phyloP scores from a whole-genome alignment of 331 rosid species.

The Arachis monticola region DNA sequence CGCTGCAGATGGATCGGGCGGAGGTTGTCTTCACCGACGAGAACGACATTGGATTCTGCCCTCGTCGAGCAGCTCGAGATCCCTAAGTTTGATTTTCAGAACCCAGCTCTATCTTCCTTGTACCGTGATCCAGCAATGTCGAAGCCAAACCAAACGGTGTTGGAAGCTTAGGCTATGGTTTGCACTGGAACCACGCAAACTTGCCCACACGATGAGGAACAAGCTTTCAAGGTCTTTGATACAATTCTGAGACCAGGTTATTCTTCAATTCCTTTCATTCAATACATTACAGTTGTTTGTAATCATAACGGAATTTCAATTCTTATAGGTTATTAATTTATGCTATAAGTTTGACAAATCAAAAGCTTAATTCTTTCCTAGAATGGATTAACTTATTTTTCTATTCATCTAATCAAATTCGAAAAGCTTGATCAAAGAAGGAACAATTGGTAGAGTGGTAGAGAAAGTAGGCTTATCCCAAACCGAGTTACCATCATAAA shows the following conservation, averaged over 20 bases:
- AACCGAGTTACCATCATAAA: too few relatives aligned
- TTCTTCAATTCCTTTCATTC: not conserved
- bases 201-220: slow-evolving; percentile 77
- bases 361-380: not conserved
- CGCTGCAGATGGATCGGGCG: slow-evolving; percentile 40
- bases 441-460: too few relatives aligned
- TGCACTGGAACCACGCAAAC: slow-evolving; percentile 96
- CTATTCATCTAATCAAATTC: not conserved
- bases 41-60: slow-evolving; percentile 58
- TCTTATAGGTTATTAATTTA: not conserved
- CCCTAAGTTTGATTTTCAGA: slow-evolving; percentile 58
- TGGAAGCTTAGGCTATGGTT: slow-evolving; percentile 92
- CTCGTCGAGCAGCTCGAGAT: slow-evolving; percentile 62
- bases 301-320: not conserved
- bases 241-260: slow-evolving; percentile 82
- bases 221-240: slow-evolving; percentile 83
- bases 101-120: slow-evolving; percentile 78
- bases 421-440: not conserved
- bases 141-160: slow-evolving; percentile 80
- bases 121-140: slow-evolving; percentile 55
- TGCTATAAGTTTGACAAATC: not conserved
- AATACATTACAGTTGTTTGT: slow-evolving; percentile 1
- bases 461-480: too few relatives aligned
- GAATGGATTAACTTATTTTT: not conserved
- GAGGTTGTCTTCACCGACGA: slow-evolving; percentile 37